phyloP scores from a whole-genome alignment of 371 early-diverging fungal species.

The Zancudomyces culisetae region DNA sequence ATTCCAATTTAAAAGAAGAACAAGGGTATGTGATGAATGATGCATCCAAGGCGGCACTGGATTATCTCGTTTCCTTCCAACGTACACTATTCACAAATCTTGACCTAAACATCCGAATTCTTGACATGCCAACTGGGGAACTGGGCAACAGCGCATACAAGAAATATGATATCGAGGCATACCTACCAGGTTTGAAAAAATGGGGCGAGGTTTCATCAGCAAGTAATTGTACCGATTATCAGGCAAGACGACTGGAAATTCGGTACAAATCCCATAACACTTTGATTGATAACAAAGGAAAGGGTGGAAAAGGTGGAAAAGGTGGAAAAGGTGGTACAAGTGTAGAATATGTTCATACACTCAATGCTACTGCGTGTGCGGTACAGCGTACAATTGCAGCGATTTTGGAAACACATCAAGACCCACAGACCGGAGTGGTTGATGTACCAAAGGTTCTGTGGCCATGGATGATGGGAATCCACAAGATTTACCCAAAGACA shows the following conservation, averaged over 20 bases:
- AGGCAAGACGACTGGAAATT: slow-evolving; percentile 50
- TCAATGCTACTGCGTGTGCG: slow-evolving; percentile 88
- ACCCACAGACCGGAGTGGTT: slow-evolving; percentile 38
- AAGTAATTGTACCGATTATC: slow-evolving; percentile 80
- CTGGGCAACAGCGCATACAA: slow-evolving; percentile 79
- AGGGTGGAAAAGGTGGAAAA: slow-evolving; percentile 1
- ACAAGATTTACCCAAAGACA: too few relatives aligned
- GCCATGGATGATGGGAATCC: slow-evolving; percentile 38
- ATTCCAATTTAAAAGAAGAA: slow-evolving; percentile 27
- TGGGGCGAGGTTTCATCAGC: slow-evolving; percentile 87
- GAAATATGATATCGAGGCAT: slow-evolving; percentile 88
- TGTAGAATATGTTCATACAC: slow-evolving; percentile 63
- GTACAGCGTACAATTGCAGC: slow-evolving; percentile 81
- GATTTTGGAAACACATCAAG: slow-evolving; percentile 65
- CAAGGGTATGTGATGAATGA: too few relatives aligned
- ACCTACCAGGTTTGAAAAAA: slow-evolving; percentile 70
- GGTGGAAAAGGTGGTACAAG: background rate
- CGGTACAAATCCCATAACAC: slow-evolving; percentile 28
- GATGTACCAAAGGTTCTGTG: slow-evolving; percentile 45
- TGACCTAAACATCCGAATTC: slow-evolving; percentile 58
- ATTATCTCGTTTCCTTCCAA: slow-evolving; percentile 54
- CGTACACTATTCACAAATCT: slow-evolving; percentile 53
- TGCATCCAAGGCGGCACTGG: slow-evolving; percentile 1
- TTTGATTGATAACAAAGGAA: background rate
- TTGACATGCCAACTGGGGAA: slow-evolving; percentile 86